These are phyloP conservation scores for Aureobasidium melanogenum DNA, from an alignment of 2,329 filamentous ascomycete genomes.

Conservation along the genomic window DNA sequence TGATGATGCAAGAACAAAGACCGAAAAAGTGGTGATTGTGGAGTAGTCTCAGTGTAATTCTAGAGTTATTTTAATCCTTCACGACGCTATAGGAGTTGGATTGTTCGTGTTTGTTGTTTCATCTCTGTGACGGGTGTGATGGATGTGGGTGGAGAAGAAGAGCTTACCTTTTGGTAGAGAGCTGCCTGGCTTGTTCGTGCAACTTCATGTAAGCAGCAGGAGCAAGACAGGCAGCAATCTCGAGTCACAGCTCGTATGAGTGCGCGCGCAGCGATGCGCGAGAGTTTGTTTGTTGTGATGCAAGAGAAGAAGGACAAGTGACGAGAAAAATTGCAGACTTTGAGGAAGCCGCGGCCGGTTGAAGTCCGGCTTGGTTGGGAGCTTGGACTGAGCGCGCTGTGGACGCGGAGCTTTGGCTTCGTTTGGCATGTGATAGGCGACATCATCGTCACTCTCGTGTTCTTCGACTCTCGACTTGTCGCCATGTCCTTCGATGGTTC, in stretches of 20 bases:
- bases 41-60: slow-evolving; percentile 43
- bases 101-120: slow-evolving; percentile 38
- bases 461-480: neutral
- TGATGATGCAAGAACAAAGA: neutral
- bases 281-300: slow-evolving; percentile 7
- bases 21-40: neutral
- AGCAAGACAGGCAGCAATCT: neutral
- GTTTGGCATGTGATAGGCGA: slow-evolving; percentile 7
- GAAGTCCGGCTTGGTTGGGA: neutral
- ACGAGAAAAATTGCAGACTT: slow-evolving; percentile 8
- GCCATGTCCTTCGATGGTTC: slow-evolving; percentile 3
- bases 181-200: neutral
- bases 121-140: slow-evolving; percentile 10
- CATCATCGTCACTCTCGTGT: neutral
- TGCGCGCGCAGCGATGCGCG: neutral
- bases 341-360: slow-evolving; percentile 8
- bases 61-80: slow-evolving; percentile 44
- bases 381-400: neutral
- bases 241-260: neutral
- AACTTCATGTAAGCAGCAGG: neutral
- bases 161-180: neutral
- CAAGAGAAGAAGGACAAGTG: neutral
- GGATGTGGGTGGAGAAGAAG: neutral
- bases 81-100: slow-evolving; percentile 48
- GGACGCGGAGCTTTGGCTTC: neutral